Base-by-base conservation (phyloP, 2,329 filamentous ascomycete species). In the Pseudocercospora fuligena region DNA sequence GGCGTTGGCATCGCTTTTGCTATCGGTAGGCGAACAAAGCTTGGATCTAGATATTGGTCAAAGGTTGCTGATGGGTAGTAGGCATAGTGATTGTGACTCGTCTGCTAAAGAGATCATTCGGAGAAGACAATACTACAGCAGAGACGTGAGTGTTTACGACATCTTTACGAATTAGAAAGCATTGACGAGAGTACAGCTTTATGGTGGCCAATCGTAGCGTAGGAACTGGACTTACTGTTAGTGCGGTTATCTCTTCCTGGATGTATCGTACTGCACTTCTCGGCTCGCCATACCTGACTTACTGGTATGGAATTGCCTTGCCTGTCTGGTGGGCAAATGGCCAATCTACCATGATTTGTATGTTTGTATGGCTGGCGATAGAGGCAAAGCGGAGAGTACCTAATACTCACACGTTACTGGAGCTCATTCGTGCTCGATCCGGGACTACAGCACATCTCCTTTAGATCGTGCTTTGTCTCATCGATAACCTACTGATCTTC, bases 341-440 rank as follows among this genome's bases (percentile, higher is more conserved):
- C n/a, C 23, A 19, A 14, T 54, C n/a, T 12, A 25, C 23, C 12
- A 19, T 21, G 77, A 94, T 97, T 72, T 84, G 96, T 31, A 84
- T 97, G 1, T 96, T 97, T 73, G 92, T 93, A 1, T 95, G 92
- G 0, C 85, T 97, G 25, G 93, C 93, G 33, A 96, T 97, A 72
- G 92, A 95, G 78, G 80, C 96, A 60, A 97, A 97, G 82, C 85
- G 91, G 71, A 87, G 91, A 63, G 92, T 92, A 0, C 93, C 93
- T 0, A 95, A 96, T 75, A 93, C 93, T 0, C 93, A 97, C 71
- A 89, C 60, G 1, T 40, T 73, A 19, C 61, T 73, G 4, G 68
- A 73, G 53, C 61, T 72, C 9, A 64, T 66, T 5, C 60, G 60
- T n/a, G 59, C 65, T 14, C 62, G 71, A 36, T 71, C 68, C 51